These are phyloP conservation scores for Venturia nashicola DNA, from an alignment of 2,329 filamentous ascomycete genomes.

Conservation along the genomic window DNA sequence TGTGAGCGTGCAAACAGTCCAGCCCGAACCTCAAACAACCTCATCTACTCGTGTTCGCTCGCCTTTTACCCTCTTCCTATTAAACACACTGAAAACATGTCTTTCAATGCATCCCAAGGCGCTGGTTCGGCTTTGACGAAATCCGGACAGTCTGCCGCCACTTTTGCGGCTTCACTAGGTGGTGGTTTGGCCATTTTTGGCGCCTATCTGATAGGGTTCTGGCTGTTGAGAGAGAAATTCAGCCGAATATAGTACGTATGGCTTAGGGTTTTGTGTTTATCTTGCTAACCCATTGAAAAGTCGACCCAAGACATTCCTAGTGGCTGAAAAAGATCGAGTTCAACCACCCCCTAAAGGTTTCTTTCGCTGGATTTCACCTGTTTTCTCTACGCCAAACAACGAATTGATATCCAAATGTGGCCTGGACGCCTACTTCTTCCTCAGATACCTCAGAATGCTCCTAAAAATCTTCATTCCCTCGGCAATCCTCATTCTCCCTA, in stretches of 20 bases:
- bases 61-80: not conserved
- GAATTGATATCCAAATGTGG: constrained; percentile 93
- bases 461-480: constrained; percentile 87
- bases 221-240: constrained; percentile 65
- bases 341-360: constrained; percentile 53
- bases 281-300: constrained; percentile 28
- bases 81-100: not conserved
- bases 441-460: constrained; percentile 76
- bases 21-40: not conserved
- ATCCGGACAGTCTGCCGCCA: constrained; percentile 20
- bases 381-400: constrained; percentile 58
- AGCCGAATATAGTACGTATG: constrained; percentile 65
- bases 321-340: constrained; percentile 73
- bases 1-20: not conserved
- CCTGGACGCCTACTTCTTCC: constrained; percentile 92
- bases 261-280: constrained; percentile 11
- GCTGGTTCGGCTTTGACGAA: constrained; percentile 25
- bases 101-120: not conserved
- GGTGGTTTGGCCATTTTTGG: constrained; percentile 22
- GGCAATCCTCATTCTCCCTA: constrained; percentile 63
- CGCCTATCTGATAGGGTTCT: constrained; percentile 52
- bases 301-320: constrained; percentile 74
- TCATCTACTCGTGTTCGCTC: not conserved
- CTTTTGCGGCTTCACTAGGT: constrained; percentile 25
- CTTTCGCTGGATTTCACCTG: constrained; percentile 40